Evolutionary conservation across 2,329 filamentous ascomycete species (phyloP), one percentile per base, ranked within the genome.

Genomic region (Dactylonectria macrodidyma): DNA sequence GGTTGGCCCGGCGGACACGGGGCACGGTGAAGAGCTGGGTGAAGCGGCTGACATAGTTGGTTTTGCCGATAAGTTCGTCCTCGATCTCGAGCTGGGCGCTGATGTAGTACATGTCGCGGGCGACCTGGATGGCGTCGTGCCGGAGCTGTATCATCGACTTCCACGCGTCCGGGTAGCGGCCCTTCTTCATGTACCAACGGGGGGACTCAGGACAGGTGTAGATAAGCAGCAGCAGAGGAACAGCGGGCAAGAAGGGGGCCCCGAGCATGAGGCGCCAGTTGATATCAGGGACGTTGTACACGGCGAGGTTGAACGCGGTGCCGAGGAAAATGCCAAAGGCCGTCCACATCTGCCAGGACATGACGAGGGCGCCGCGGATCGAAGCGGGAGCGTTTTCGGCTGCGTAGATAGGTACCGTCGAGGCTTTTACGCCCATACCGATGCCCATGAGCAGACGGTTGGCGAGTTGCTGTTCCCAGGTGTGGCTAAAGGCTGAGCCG

Each of bases 321-420:
- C 80, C 92, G 19, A 83, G 72, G 55, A 83, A 77, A 69, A 85
- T 85, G 55, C 84, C 83, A 66, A 91, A 88, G 0, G 87, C 86
- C 3, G 87, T 90, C 88, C 90, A 92, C 81, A 92, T 87, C 70
- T 89, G 86, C 93, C 93, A 95, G 68, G 90, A 91, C 93, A 95
- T 95, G 69, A 95, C 93, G 3, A 96, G 83, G 16, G 91, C 92
- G 71, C 92, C 92, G 74, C 92, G 87, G 59, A 94, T 90, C 4
- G 84, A 79, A 2, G 92, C 89, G 0, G 92, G 92, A 0, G 90
- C 86, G 57, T 89, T 92, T 78, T 95, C 93, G 1, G 92, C 92
- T 1, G 91, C 90, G 73, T 93, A 95, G 34, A 95, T 90, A 0
- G 93, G 93, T 0, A 92, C 89, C 0, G 86, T 89, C 1, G 87